Evolutionary conservation across 23 red algal species (phyloP).

Genomic region (Gracilaria gracilis): DNA sequence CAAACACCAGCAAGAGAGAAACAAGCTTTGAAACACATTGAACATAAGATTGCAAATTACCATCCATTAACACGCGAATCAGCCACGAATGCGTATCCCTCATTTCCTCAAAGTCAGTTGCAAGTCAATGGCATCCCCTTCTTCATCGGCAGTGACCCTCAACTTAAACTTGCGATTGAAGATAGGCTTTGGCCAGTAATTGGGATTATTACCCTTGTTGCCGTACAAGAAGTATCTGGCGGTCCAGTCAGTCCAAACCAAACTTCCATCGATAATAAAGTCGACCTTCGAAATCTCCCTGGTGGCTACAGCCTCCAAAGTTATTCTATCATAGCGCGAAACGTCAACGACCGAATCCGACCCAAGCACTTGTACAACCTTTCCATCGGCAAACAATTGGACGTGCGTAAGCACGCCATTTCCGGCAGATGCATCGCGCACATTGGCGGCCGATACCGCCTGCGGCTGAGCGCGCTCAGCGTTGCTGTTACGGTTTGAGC

Average conservation of each 20-base stretch:
- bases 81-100: not conserved
- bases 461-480: not conserved
- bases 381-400: constrained; percentile 8
- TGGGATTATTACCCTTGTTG: not conserved
- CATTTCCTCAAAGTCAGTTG: constrained; percentile 10
- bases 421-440: too few species aligned
- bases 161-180: constrained; percentile 33
- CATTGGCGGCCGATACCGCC: constrained; percentile 6
- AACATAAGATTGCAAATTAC: constrained; percentile 13
- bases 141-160: constrained; percentile 16
- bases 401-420: not conserved
- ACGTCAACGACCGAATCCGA: constrained; percentile 4
- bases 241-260: constrained; percentile 32
- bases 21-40: not conserved
- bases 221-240: constrained; percentile 9
- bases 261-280: constrained; percentile 15
- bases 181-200: constrained; percentile 22
- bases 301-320: constrained; percentile 16
- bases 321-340: not conserved
- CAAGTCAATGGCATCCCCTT: constrained; percentile 8
- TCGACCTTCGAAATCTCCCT: constrained; percentile 16
- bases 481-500: not conserved
- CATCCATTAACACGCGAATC: not conserved
- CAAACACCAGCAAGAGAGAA: not conserved
- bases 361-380: not conserved